Evolutionary conservation across 164 flowering plant species (phyloP).

Genomic region (Chimonanthus praecox): DNA sequence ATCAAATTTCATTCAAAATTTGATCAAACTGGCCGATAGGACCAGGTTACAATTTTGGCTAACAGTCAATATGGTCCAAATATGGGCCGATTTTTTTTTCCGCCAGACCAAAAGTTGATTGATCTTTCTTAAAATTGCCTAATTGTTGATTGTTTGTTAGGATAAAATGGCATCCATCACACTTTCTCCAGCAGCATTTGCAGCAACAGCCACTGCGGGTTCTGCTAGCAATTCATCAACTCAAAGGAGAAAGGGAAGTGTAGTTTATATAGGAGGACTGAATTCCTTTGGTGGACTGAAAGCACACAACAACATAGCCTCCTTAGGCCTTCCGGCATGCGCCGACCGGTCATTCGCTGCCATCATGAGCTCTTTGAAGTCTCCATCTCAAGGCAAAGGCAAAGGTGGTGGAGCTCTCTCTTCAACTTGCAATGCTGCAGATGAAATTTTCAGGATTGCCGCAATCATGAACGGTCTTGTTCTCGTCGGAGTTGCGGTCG

Average conservation of each 20-base stretch:
- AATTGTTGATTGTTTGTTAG: no score
- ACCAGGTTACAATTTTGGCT: no score
- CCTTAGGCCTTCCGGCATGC: slow-evolving; percentile 44
- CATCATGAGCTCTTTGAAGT: slow-evolving; percentile 45
- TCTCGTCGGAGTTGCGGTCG: slow-evolving; percentile 57
- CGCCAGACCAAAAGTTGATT: no score
- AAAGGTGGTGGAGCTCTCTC: slow-evolving; percentile 45
- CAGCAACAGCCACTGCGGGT: slow-evolving; percentile 16
- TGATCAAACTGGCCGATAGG: no score
- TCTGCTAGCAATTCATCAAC: slow-evolving; percentile 8
- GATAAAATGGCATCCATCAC: slow-evolving; percentile 23
- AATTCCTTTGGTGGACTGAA: slow-evolving; percentile 69
- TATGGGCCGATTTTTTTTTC: no score
- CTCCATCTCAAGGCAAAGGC: slow-evolving; percentile 19
- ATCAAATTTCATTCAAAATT: no score
- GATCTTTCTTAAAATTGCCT: no score
- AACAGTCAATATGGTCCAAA: no score
- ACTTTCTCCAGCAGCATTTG: slow-evolving; percentile 30
- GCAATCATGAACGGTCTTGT: slow-evolving; percentile 50
- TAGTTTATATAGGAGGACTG: slow-evolving; percentile 43
- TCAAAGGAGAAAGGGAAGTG: slow-evolving; percentile 25
- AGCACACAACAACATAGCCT: slow-evolving; percentile 41
- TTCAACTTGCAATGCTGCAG: slow-evolving; percentile 44
- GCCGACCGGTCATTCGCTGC: slow-evolving; percentile 53
- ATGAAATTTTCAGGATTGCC: slow-evolving; percentile 63